These are phyloP conservation scores for Pseudozyma hubeiensis DNA, from an alignment of 1,284 basidiomycete species.

Conservation along the genomic window DNA sequence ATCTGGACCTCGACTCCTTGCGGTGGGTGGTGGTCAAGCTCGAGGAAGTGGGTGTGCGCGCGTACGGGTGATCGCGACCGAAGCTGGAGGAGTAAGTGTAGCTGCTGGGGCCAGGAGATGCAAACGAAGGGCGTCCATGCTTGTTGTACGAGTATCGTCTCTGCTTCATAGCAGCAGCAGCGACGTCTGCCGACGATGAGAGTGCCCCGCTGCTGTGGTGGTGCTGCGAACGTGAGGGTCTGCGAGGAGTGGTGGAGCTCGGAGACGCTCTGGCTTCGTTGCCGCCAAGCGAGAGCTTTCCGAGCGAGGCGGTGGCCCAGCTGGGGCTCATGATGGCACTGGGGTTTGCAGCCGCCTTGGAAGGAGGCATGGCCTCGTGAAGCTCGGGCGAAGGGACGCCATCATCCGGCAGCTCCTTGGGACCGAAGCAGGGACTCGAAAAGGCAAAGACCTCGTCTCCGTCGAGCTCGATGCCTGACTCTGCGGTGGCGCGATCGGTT, in stretches of 20 bases:
- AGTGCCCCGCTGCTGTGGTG: conserved; percentile 29
- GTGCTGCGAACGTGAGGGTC: conserved; percentile 40
- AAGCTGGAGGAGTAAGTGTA: conserved; percentile 50
- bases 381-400: conserved; percentile 38
- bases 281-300: conserved; percentile 50
- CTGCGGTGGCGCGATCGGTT: conserved; percentile 27
- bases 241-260: conserved; percentile 18
- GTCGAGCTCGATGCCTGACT: conserved; percentile 43
- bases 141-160: conserved; percentile 53
- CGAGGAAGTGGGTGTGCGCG: conserved; percentile 41
- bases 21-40: conserved; percentile 33
- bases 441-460: conserved; percentile 62
- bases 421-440: conserved; percentile 60
- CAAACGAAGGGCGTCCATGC: conserved; percentile 34
- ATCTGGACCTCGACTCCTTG: conserved; percentile 36
- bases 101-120: conserved; percentile 41
- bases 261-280: conserved; percentile 42
- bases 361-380: conserved; percentile 38
- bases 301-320: conserved; percentile 55
- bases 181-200: conserved; percentile 47
- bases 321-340: conserved; percentile 52
- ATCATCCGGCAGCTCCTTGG: conserved; percentile 52
- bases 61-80: conserved; percentile 52
- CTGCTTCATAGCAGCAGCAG: conserved; percentile 51
- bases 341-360: conserved; percentile 26